Evolutionary conservation across 192 early-diverging fungal genomes (phyloP), one percentile per base, ranked within the genome.

Genomic region (Gamsiella multidivaricata): DNA sequence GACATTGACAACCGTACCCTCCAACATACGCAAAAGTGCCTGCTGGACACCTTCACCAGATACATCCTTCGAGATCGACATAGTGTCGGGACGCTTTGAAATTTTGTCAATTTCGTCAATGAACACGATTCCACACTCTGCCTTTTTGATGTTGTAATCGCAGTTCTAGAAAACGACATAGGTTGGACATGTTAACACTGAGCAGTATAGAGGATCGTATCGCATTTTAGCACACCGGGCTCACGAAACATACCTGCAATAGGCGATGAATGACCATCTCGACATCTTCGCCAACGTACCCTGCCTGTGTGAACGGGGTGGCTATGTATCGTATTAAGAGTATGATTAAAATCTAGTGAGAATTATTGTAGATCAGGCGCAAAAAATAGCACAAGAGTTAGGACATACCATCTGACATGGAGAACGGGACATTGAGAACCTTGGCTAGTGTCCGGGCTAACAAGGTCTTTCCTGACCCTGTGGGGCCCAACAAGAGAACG

Each of bases 91-190:
- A 54, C 92, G 84, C 54, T 91, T 83, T 8, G 95, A 89, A 59
- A 96, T 93, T 82, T 96, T 96, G 85, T 96, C 95, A 59, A 96
- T 94, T 73, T 96, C 95, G 62, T 96, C 95, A 60, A 96, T 94
- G 84, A 95, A 96, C 20, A 96, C 89, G 54, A 96, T 94, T 0
- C 95, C 95, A 14, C 88, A 87, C 69, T 96, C 91, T 7, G 95
- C 95, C 25, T 88, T 88, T 33, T 88, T 86, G 41, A 96, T 92
- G 56, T 96, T 91, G 60, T 93, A 96, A 61, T 96, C 93, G 53
- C 93, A 91, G 72, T 88, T 92, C 86, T 88, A 60, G 14, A 61
- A 42, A 32, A 14, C 14, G 39, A 14, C 14, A 14, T 14, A 41
- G 14, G 39, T 41, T 7, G 14, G 7, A 41, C 14, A 14, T 10